Evolutionary conservation across 2,329 filamentous ascomycete species (phyloP), one percentile per base, ranked within the genome.

Genomic region (Alternaria consortialis): DNA sequence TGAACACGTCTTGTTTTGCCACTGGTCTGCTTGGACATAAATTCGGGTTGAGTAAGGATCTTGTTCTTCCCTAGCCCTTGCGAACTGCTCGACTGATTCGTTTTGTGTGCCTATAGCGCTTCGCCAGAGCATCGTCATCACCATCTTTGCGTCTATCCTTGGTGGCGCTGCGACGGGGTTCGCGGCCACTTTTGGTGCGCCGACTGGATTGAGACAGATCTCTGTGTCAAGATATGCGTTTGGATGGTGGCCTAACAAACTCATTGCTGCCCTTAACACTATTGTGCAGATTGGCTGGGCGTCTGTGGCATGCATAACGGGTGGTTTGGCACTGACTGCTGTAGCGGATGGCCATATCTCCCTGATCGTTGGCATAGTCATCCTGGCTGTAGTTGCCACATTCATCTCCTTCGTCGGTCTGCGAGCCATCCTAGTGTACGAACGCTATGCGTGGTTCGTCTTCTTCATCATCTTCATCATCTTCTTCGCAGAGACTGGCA

Each of bases 171-270:
- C 78, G 43, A 79, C 80, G 2, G 76, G 79, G 3, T 82, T 77
- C 50, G 76, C 73, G 39, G 80, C 80, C 53, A 82, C 79, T 9
- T 75, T 83, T 32, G 80, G 80, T 53, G 79, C 80, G 7, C 64
- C 78, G 46, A 78, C 80, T 60, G 73, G 75, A 57, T 71, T 84
- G 23, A 77, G 82, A 48, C 79, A 82, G 56, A 83, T 84, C 48
- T 74, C 74, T 2, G 77, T 81, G 31, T 78, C 80, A 50, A 75
- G 82, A 51, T 83, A 82, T 65, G 81, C 80, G n/a, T 82, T 84
- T 59, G 82, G 82, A n/a, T 84, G 82, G 78, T 84, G 78, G 62
- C 82, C 82, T 15, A 82, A 82, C 53, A 84, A 84, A 64, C 70
- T 84, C 56, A 79, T 82, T 56, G 82, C 81, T 5, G 69, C 80